These are phyloP conservation scores for Platanthera guangdongensis DNA, from an alignment of 106 monocot species.

Conservation along the genomic window DNA sequence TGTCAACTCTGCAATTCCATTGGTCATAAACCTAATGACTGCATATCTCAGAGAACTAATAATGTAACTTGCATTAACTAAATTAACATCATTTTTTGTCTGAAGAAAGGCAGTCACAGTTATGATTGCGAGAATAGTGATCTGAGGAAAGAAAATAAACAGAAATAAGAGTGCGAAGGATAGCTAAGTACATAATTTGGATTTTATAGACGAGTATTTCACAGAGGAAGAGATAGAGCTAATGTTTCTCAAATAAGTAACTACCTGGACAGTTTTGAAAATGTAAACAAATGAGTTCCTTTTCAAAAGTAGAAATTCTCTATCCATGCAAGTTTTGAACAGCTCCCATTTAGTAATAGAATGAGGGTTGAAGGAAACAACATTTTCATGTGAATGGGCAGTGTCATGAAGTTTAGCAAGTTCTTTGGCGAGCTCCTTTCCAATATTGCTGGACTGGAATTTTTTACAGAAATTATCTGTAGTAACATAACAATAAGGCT, in stretches of 20 bases:
- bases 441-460: conserved; percentile 7
- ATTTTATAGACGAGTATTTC: background rate
- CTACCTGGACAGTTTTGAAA: conserved; percentile 9
- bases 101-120: conserved; percentile 22
- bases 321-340: conserved; percentile 15
- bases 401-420: background rate
- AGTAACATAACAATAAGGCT: conserved; percentile 8
- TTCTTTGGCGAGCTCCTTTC: conserved; percentile 12
- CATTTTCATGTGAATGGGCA: background rate
- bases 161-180: background rate
- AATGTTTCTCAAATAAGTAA: background rate
- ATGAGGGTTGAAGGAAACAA: background rate
- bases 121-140: conserved; percentile 10
- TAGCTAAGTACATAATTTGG: background rate
- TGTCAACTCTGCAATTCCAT: conserved; percentile 20
- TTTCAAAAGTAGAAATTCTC: conserved; percentile 17
- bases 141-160: background rate
- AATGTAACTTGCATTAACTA: conserved; percentile 8
- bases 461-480: background rate
- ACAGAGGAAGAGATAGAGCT: background rate
- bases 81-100: conserved; percentile 10
- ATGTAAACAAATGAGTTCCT: conserved; percentile 10
- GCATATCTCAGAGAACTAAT: conserved; percentile 12
- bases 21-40: conserved; percentile 14
- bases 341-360: conserved; percentile 16